Evolutionary conservation across 2,329 filamentous ascomycete genomes (phyloP).

Genomic region (Rhinocladiella similis): DNA sequence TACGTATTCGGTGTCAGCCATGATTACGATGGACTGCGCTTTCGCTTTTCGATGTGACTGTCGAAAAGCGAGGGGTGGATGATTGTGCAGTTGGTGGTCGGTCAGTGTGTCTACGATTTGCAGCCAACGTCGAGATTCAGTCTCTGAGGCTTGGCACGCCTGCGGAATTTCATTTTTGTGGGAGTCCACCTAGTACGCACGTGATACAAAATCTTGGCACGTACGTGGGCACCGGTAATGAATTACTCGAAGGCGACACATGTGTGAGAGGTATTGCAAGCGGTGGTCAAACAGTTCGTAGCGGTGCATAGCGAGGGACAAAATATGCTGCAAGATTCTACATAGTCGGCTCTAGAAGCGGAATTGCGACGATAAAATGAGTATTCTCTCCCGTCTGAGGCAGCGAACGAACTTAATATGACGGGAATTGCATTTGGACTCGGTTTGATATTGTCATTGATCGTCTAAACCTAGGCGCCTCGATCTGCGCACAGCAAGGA

Average conservation of each 20-base stretch:
- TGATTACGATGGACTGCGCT: conserved; percentile 59
- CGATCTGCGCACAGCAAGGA: not conserved
- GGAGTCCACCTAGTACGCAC: conserved; percentile 1
- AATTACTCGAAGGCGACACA: not conserved
- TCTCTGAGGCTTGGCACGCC: conserved; percentile 5
- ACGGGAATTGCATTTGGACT: not conserved
- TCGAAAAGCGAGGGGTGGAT: conserved; percentile 48
- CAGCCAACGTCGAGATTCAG: conserved; percentile 6
- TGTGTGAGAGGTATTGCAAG: not conserved
- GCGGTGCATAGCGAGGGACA: no score
- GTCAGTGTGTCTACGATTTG: conserved; percentile 6
- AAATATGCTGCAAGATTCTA: no score
- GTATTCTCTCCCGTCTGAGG: no score
- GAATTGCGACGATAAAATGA: no score
- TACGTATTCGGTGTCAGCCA: conserved; percentile 90
- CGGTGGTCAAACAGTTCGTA: no score
- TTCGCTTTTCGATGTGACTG: conserved; percentile 45
- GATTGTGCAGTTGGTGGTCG: conserved; percentile 28
- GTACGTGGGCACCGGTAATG: no score
- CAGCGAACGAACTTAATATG: no score
- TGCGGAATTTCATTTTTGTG: not conserved
- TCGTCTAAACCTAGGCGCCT: not conserved
- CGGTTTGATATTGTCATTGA: conserved; percentile 10
- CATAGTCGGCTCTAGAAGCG: no score
- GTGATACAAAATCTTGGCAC: conserved; percentile 23